Percentiles rank a stretch among this genome's conserved stretches.
These are phyloP conservation scores for Trypanosoma mega DNA, from an alignment of 208 protist species.

Conservation along the genomic window DNA sequence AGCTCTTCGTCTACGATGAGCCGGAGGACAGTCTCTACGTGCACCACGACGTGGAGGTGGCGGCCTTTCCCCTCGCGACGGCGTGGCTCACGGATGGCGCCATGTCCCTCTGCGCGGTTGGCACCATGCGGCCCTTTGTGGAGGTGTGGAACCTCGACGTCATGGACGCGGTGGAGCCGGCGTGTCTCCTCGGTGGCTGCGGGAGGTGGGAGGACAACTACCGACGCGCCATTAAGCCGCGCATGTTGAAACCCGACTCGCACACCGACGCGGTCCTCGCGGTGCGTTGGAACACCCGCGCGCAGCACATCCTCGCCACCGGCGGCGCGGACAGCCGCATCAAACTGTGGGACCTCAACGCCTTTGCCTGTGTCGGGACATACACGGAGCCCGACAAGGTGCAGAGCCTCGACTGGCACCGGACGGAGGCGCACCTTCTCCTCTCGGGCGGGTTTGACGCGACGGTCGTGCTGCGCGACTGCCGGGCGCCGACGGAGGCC, in stretches of 20 bases:
- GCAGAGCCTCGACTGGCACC: slow-evolving; percentile 88
- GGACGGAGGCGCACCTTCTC: slow-evolving; percentile 78
- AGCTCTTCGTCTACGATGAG: slow-evolving; percentile 96
- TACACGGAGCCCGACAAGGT: slow-evolving; percentile 93
- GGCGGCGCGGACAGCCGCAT: slow-evolving; percentile 95
- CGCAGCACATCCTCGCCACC: slow-evolving; percentile 92
- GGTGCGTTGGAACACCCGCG: slow-evolving; percentile 92
- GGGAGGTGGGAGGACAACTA: slow-evolving; percentile 74
- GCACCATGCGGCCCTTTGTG: slow-evolving; percentile 96
- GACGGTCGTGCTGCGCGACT: slow-evolving; percentile 73
- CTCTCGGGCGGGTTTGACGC: slow-evolving; percentile 88
- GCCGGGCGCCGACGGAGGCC: slow-evolving; percentile 57
- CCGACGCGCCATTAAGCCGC: slow-evolving; percentile 54
- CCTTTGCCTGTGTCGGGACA: slow-evolving; percentile 79
- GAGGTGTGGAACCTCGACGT: slow-evolving; percentile 98
- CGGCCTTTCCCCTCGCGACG: slow-evolving; percentile 93
- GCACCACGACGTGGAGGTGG: slow-evolving; percentile 96
- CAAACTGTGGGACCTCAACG: slow-evolving; percentile 96
- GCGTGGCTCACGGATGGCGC: slow-evolving; percentile 92
- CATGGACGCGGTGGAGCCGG: slow-evolving; percentile 94
- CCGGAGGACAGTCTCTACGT: slow-evolving; percentile 94
- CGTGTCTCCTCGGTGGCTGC: slow-evolving; percentile 87
- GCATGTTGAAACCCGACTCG: slow-evolving; percentile 57
- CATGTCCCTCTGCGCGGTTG: slow-evolving; percentile 95
- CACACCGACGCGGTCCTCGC: slow-evolving; percentile 96